Evolutionary conservation across 306 rosid genomes (phyloP).

Genomic region (Cicer arietinum): DNA sequence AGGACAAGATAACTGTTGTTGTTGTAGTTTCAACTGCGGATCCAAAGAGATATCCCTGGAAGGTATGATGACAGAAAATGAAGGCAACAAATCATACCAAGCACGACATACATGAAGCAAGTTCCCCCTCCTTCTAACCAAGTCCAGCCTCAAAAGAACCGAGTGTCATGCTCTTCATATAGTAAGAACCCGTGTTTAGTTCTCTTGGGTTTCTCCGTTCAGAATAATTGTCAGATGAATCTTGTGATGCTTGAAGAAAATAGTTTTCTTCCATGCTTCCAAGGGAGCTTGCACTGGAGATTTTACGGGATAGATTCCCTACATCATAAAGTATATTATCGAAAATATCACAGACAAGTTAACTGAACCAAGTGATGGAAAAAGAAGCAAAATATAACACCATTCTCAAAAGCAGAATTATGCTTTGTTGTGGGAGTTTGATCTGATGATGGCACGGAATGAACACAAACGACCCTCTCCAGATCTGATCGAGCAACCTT

Average conservation of each 20-base stretch:
- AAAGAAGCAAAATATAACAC: constrained; percentile 52
- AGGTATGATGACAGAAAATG: constrained; percentile 31
- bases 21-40: too few relatives aligned
- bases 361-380: constrained; percentile 28
- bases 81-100: constrained; percentile 63
- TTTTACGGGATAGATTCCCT: constrained; percentile 80
- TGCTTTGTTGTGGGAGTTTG: constrained; percentile 61
- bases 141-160: constrained; percentile 94
- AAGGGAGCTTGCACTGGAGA: constrained; percentile 89
- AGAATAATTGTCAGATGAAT: constrained; percentile 71
- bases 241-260: constrained; percentile 93
- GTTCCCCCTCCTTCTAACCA: constrained; percentile 99
- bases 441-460: constrained; percentile 60
- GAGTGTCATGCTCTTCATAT: constrained; percentile 92
- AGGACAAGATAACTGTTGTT: too few relatives aligned
- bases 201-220: constrained; percentile 82
- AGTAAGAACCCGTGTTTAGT: constrained; percentile 78
- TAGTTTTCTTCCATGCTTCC: constrained; percentile 97
- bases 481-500: constrained; percentile 82
- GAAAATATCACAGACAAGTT: constrained; percentile 40
- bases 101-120: constrained; percentile 94
- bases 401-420: constrained; percentile 79
- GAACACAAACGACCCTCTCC: constrained; percentile 71
- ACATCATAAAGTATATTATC: constrained; percentile 44
- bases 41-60: not conserved